These are phyloP conservation scores for Emmonsia crescens DNA, from an alignment of 2,329 filamentous ascomycete species.

Conservation along the genomic window DNA sequence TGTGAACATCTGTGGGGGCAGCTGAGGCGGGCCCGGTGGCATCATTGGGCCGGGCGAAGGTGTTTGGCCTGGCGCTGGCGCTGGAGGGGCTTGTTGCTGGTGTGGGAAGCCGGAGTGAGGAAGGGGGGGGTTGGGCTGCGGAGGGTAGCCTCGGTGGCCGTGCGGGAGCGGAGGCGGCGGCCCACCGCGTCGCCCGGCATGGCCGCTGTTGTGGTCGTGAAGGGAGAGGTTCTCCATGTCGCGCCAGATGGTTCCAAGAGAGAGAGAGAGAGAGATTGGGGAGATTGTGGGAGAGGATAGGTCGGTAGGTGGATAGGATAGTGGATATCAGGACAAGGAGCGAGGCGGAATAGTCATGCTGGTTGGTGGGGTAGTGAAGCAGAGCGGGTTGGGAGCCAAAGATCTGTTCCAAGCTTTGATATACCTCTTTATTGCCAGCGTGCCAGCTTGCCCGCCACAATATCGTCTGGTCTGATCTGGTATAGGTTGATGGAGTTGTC, in stretches of 20 bases:
- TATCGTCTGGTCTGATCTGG: not conserved
- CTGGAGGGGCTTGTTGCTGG: not conserved
- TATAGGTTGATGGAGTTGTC: not conserved
- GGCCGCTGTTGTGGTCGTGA: constrained; percentile 20
- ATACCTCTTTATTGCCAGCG: too few species aligned
- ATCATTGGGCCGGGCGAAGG: constrained; percentile 13
- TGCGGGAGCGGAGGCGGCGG: not conserved
- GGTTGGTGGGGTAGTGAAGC: not conserved
- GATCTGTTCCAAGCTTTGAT: not conserved
- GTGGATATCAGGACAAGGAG: not conserved
- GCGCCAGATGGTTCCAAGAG: constrained; percentile 3
- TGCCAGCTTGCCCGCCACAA: too few species aligned
- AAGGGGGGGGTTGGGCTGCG: not conserved
- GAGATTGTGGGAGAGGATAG: not conserved
- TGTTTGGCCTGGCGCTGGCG: constrained; percentile 18
- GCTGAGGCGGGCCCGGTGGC: constrained; percentile 33
- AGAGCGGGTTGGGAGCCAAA: not conserved
- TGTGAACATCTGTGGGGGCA: constrained; percentile 87
- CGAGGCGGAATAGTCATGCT: not conserved
- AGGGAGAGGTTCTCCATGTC: constrained; percentile 29
- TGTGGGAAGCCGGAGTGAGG: constrained; percentile 3
- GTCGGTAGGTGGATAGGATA: not conserved
- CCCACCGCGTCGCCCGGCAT: constrained; percentile 3
- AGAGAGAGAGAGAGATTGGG: constrained; percentile 7
- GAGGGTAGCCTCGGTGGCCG: not conserved